Percentiles rank a stretch among this genome's conserved stretches.
These are phyloP conservation scores for Stenogyne calaminthoides DNA, from an alignment of 305 asterid genomes.

Conservation along the genomic window DNA sequence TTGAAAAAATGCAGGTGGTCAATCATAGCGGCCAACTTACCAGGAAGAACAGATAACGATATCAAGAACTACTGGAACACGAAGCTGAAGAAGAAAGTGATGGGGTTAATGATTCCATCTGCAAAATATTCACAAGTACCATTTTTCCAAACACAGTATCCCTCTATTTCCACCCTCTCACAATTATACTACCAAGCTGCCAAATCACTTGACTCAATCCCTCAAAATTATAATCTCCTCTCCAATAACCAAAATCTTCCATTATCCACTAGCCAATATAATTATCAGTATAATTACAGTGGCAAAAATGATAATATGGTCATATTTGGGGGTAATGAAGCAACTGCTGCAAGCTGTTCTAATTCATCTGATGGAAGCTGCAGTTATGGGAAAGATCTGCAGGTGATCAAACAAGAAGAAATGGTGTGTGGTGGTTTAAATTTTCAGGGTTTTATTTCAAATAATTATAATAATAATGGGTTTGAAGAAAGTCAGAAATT, in stretches of 20 bases:
- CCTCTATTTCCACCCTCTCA: slow-evolving; percentile 29
- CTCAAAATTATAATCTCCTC: neutral
- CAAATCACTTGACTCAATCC: neutral
- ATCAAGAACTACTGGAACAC: slow-evolving; percentile 92
- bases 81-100: slow-evolving; percentile 75
- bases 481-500: slow-evolving; percentile 48
- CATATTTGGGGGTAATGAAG: slow-evolving; percentile 45
- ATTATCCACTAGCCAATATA: too few relatives aligned
- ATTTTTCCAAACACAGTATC: slow-evolving; percentile 32
- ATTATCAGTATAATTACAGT: neutral
- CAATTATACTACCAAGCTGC: slow-evolving; percentile 33
- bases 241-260: too few relatives aligned
- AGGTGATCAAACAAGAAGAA: slow-evolving; percentile 46
- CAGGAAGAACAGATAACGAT: slow-evolving; percentile 85
- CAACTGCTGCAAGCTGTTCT: slow-evolving; percentile 42
- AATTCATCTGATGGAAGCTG: slow-evolving; percentile 65
- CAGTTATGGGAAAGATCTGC: slow-evolving; percentile 45
- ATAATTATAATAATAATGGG: slow-evolving; percentile 3
- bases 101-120: slow-evolving; percentile 43
- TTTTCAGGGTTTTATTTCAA: slow-evolving; percentile 9
- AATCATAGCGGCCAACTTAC: slow-evolving; percentile 71
- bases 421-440: too few relatives aligned
- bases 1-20: slow-evolving; percentile 62
- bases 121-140: slow-evolving; percentile 32
- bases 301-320: slow-evolving; percentile 36